Base-by-base conservation (phyloP, 306 rosid genomes). In the Casuarina equisetifolia region DNA sequence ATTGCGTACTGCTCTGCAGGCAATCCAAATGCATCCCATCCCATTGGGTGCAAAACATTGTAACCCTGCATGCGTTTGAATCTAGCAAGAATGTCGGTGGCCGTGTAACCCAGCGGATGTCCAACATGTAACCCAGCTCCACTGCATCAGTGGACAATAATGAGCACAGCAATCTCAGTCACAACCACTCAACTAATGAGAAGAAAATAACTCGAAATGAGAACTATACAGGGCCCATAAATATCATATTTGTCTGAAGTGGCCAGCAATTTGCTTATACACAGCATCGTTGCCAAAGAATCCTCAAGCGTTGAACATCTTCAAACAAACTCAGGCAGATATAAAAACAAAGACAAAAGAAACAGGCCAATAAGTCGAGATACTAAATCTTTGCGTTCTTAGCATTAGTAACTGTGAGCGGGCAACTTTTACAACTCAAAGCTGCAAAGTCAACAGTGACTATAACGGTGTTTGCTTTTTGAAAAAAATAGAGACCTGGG, bases 1-100 rank as follows among this genome's bases (percentile, higher is more conserved):
- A 95, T 92, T 17, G 97, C 98, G 77, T 92, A 95, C 83, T 95
- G 98, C 88, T 95, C 98, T 0, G 97, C 98, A n/a, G 98, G 98
- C 82, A 95, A 82, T 61, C 98, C 98, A 84, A 95, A 95, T 74
- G 98, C 97, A 85, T 92, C 97, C 97, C 98, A 95, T 35, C 98
- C 98, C 97, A 95, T 95, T 8, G 98, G 98, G 80, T 95, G 98
- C 88, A 92, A 86, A 48, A 95, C 98, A 68, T 91, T 92, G 79
- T 84, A 89, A 4, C 96, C 98, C 80, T 85, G 90, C 98, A 92
- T 95, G 10, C 97, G 93, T 85, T 90, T 92, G 77, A 83, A 89
- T 78, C 98, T 88, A 9, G 97, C 97, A 40, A 95, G 96, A 87
- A 95, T 91, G 58, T 95, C 97, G 0, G 98, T 95, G 13, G 97